Evolutionary conservation across 2,329 filamentous ascomycete genomes (phyloP), one percentile per base, ranked within the genome.

Genomic region (Trichothecium sympodiale): DNA sequence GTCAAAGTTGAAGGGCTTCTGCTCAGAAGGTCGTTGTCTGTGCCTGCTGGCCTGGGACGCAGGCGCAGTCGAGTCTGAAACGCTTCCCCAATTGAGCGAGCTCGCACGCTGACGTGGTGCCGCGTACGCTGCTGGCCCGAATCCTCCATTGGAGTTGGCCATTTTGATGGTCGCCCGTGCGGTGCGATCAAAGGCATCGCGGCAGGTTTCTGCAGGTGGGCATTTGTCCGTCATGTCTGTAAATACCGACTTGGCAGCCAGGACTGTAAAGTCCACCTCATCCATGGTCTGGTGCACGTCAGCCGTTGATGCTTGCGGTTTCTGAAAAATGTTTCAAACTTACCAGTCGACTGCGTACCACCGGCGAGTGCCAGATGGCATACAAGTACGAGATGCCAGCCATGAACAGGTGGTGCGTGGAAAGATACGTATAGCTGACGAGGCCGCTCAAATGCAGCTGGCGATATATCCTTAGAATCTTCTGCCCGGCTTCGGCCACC

Each of bases 371-470:
- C 89, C 89, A 96, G 39, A 96, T 91, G 15, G 91, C 88, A 57
- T 95, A 96, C 3, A 96, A 69, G 56, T 95, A 96, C 17, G 89
- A 94, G 40, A 96, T 80, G 60, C 88, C 89, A 18, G 89, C 89
- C 83, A 94, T 95, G 62, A 96, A 96, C 6, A 96, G 69, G 58
- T 96, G 88, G 54, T 96, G 89, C 0, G 91, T 95, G 2, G 91
- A 88, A 36, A 96, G 64, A 56, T 93, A 96, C 0, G 89, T 96
- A 54, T 95, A 94, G 58, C 94, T 96, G 37, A 96, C 89, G 29
- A 95, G 70, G 35, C 86, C 82, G 38, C 86, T 77, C 8, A 88
- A 70, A 57, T 96, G 89, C 40, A 96, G 65, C 52, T 94, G 85
- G 35, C 89, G 71, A 57, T 96, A 96, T 26, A 95, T 71, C 41